Conservation (phyloP, 1,284 basidiomycete genomes). For the Cryptococcus floricola region DNA sequence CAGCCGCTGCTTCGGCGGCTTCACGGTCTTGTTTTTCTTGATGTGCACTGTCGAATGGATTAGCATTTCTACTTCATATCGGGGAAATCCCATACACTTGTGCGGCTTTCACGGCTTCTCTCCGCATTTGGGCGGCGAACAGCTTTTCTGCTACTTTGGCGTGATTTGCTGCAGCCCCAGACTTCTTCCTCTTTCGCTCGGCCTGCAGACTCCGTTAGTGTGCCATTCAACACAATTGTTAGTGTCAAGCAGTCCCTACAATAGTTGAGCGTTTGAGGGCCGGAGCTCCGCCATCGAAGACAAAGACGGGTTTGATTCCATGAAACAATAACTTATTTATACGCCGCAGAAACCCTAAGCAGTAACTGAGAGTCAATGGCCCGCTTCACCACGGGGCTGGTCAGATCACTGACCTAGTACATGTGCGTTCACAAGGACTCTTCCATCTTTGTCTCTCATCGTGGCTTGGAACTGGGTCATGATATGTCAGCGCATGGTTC, state of each 20-base stretch:
- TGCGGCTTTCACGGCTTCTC: slow-evolving; percentile 78
- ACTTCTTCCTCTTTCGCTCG: slow-evolving; percentile 81
- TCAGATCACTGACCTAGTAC: slow-evolving; percentile 62
- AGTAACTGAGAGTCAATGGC: neutral
- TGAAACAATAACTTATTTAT: slow-evolving; percentile 95
- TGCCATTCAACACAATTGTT: neutral
- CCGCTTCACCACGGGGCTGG: no score
- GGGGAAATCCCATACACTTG: slow-evolving; percentile 48
- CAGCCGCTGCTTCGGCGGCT: slow-evolving; percentile 22
- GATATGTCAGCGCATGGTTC: neutral
- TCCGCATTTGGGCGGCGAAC: slow-evolving; percentile 86
- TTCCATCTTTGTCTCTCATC: slow-evolving; percentile 95
- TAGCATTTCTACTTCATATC: neutral
- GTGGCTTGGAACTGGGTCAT: slow-evolving; percentile 84
- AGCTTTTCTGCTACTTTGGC: slow-evolving; percentile 82
- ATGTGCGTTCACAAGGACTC: slow-evolving; percentile 86
- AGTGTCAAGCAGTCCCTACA: slow-evolving; percentile 52
- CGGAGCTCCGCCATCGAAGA: slow-evolving; percentile 94
- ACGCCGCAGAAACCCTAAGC: slow-evolving; percentile 67
- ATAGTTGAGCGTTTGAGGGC: slow-evolving; percentile 80
- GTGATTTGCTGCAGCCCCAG: slow-evolving; percentile 77
- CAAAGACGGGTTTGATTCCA: slow-evolving; percentile 94
- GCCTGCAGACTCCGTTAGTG: slow-evolving; percentile 53
- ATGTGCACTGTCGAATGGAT: slow-evolving; percentile 10
- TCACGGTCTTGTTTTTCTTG: slow-evolving; percentile 33